Evolutionary conservation across 495 filamentous ascomycete species (phyloP).

Genomic region (Achaetomiella virescens): DNA sequence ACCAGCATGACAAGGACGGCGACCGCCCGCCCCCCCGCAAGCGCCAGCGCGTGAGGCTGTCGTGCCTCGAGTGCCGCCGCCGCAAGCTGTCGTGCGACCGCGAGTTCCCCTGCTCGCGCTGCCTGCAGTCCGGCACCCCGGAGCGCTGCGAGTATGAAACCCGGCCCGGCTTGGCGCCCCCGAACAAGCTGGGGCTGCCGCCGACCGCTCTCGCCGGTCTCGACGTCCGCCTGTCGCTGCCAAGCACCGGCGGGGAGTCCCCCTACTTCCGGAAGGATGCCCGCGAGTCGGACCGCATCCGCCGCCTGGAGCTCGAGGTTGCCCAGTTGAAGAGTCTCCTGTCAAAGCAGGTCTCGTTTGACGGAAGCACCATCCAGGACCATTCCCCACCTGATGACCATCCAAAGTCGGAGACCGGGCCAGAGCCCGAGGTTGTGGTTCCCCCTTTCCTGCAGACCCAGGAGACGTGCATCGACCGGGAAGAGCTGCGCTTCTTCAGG

Average conservation of each 20-base stretch:
- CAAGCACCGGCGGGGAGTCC: constrained; percentile 24
- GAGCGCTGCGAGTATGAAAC: constrained; percentile 47
- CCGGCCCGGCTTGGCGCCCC: constrained; percentile 36
- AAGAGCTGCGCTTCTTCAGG: constrained; percentile 35
- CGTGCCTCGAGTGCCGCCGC: constrained; percentile 45
- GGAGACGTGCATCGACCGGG: constrained; percentile 22
- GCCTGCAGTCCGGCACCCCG: constrained; percentile 45
- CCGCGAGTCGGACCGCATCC: constrained; percentile 43
- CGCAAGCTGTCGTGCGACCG: constrained; percentile 48
- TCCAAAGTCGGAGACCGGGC: constrained; percentile 14
- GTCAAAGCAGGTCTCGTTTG: constrained; percentile 32
- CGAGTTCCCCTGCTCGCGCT: constrained; percentile 46
- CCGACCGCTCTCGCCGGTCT: constrained; percentile 28
- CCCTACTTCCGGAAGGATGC: constrained; percentile 27
- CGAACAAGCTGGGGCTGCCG: constrained; percentile 33
- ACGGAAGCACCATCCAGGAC: constrained; percentile 31
- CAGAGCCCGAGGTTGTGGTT: constrained; percentile 6
- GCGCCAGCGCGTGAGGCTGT: constrained; percentile 44
- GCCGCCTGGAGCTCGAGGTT: constrained; percentile 44
- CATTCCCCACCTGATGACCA: constrained; percentile 21
- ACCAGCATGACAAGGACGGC: constrained; percentile 21
- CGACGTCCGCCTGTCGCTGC: constrained; percentile 30
- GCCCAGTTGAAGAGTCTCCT: constrained; percentile 40
- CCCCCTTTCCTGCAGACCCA: constrained; percentile 25
- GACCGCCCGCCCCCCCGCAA: constrained; percentile 38